Percentiles rank a stretch among this genome's conserved stretches.
Evolutionary conservation across 331 rosid genomes (phyloP).

Genomic region (Prunus yedoensis): DNA sequence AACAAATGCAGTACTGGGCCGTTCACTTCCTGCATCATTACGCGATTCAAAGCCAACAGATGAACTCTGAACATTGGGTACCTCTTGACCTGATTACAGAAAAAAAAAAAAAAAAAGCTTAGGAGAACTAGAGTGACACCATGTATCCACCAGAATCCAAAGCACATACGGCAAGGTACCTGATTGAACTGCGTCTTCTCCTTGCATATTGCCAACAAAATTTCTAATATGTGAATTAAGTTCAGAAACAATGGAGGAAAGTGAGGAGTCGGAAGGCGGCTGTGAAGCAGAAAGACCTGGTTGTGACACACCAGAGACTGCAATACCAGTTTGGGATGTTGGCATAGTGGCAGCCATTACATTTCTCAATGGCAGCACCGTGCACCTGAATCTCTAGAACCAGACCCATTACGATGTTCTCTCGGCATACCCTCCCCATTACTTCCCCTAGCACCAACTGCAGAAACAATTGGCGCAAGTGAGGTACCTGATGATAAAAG

Average conservation of each 20-base stretch:
- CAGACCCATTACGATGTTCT: slow-evolving; percentile 52
- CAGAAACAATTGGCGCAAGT: slow-evolving; percentile 58
- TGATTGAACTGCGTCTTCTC: slow-evolving; percentile 44
- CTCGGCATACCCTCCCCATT: slow-evolving; percentile 65
- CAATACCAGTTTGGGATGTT: slow-evolving; percentile 44
- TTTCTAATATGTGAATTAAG: slow-evolving; percentile 56
- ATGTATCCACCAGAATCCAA: slow-evolving; percentile 2
- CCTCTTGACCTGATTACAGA: slow-evolving; percentile 53
- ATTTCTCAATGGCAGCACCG: slow-evolving; percentile 59
- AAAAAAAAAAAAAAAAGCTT: slow-evolving; percentile 13
- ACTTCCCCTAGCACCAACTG: slow-evolving; percentile 72
- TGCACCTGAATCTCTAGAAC: slow-evolving; percentile 59
- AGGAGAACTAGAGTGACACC: slow-evolving; percentile 17
- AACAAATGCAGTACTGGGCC: slow-evolving; percentile 30
- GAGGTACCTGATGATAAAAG: slow-evolving; percentile 43
- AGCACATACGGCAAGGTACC: slow-evolving; percentile 40
- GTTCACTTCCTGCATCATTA: slow-evolving; percentile 46
- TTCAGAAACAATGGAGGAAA: slow-evolving; percentile 60
- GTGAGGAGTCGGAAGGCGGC: slow-evolving; percentile 52
- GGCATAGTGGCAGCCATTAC: slow-evolving; percentile 47
- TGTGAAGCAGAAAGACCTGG: slow-evolving; percentile 57
- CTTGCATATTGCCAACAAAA: slow-evolving; percentile 49
- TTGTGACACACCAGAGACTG: slow-evolving; percentile 38
- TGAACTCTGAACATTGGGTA: slow-evolving; percentile 41
- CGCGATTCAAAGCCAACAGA: slow-evolving; percentile 41